phyloP scores from a whole-genome alignment of 2,329 filamentous ascomycete species.

The Westerdykella ornata region DNA sequence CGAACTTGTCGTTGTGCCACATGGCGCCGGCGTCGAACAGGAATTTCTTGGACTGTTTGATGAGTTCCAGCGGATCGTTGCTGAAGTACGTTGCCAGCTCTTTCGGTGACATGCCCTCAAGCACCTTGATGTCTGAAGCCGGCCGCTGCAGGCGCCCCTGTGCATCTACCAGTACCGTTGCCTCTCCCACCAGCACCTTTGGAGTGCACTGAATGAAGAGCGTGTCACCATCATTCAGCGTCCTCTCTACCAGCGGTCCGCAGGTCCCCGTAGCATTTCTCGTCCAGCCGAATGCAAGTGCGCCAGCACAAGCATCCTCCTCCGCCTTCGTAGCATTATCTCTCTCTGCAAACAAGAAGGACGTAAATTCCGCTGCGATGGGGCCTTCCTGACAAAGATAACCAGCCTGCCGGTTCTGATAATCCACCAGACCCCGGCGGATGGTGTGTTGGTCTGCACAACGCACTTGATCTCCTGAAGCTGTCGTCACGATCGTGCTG shows the following conservation, averaged over 20 bases:
- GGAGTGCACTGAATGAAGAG: constrained; percentile 36
- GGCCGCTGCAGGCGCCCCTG: constrained; percentile 23
- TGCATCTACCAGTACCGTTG: constrained; percentile 31
- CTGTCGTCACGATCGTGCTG: neutral
- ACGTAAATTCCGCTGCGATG: constrained; percentile 13
- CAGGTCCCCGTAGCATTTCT: constrained; percentile 14
- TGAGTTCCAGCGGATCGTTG: constrained; percentile 19
- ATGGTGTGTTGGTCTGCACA: no score
- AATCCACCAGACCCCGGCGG: neutral
- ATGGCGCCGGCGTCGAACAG: constrained; percentile 8
- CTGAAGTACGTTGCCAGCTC: constrained; percentile 11
- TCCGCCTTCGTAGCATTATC: constrained; percentile 15
- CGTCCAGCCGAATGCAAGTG: constrained; percentile 26
- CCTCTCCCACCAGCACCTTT: constrained; percentile 25
- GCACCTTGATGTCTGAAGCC: neutral
- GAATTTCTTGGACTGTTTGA: constrained; percentile 20
- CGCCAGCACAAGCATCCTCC: constrained; percentile 14
- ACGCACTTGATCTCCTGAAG: neutral
- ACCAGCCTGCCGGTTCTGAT: neutral
- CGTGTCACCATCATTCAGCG: constrained; percentile 8
- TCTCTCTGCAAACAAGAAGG: constrained; percentile 1
- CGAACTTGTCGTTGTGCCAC: constrained; percentile 47
- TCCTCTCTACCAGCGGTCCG: neutral
- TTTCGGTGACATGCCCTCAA: neutral
- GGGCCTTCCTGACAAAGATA: constrained; percentile 4